Conservation (phyloP, 352 stramenopile species). For the Globisporangium barbulae region DNA sequence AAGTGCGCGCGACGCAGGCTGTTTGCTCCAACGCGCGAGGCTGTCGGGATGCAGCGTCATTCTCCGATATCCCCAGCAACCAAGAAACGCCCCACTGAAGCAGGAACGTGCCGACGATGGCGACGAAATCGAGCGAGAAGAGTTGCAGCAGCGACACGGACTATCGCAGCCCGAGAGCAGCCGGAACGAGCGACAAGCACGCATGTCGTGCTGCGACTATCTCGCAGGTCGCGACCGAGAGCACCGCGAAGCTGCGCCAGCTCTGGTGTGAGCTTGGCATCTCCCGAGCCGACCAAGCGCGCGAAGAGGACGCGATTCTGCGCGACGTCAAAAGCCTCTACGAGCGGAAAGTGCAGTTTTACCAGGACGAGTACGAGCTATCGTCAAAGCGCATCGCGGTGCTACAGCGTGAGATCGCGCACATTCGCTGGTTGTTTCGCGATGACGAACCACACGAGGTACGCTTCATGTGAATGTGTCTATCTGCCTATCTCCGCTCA, state of each 20-base stretch:
- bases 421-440: conserved; percentile 28
- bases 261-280: conserved; percentile 37
- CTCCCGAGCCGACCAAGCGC: conserved; percentile 22
- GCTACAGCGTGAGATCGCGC: conserved; percentile 35
- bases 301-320: conserved; percentile 23
- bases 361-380: conserved; percentile 17
- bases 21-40: too few relatives aligned
- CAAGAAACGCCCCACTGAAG: neutral
- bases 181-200: neutral
- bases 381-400: conserved; percentile 22
- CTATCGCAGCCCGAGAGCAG: neutral
- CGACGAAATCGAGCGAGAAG: neutral
- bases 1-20: neutral
- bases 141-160: neutral
- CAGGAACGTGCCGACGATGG: neutral
- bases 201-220: neutral
- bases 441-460: conserved; percentile 25
- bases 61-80: conserved; percentile 1
- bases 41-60: neutral
- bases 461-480: neutral
- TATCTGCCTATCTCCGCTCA: neutral
- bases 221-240: conserved; percentile 7
- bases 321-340: conserved; percentile 4
- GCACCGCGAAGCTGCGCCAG: conserved; percentile 21
- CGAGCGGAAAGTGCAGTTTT: conserved; percentile 15